Percentiles rank a stretch among this genome's conserved stretches.
These are phyloP conservation scores for Hibiscus tridactylites DNA, from an alignment of 345 rosid genomes.

Conservation along the genomic window DNA sequence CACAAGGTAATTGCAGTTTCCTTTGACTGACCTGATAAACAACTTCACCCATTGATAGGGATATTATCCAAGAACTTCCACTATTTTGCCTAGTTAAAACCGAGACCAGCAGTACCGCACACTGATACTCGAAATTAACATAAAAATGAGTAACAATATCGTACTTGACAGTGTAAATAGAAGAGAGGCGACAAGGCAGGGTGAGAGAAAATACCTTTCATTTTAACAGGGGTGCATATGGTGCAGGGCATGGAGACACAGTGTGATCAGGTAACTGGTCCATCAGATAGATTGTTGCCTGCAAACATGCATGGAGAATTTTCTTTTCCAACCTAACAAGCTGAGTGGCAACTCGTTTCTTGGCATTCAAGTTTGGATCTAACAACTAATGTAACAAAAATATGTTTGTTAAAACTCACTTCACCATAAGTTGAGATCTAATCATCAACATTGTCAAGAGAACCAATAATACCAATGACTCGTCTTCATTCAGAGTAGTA, in stretches of 20 bases:
- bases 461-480: constrained; percentile 44
- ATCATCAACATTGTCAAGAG: neutral
- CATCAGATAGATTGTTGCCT: constrained; percentile 49
- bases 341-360: constrained; percentile 85
- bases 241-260: constrained; percentile 87
- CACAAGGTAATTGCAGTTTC: neutral
- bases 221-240: constrained; percentile 67
- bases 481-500: constrained; percentile 73
- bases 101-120: constrained; percentile 6
- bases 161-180: neutral
- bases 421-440: neutral
- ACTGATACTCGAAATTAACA: constrained; percentile 5
- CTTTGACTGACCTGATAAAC: constrained; percentile 26
- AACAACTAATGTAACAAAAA: constrained; percentile 41
- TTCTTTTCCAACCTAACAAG: constrained; percentile 87
- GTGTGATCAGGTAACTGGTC: constrained; percentile 64
- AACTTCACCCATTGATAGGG: neutral
- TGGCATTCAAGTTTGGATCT: constrained; percentile 61
- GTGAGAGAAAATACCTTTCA: constrained; percentile 36
- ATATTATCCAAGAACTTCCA: constrained; percentile 11
- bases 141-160: neutral
- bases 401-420: constrained; percentile 1
- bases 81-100: constrained; percentile 11
- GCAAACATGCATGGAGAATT: constrained; percentile 69
- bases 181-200: neutral